phyloP scores from a whole-genome alignment of 768 basidiomycete species.

The Naganishia antarctica region DNA sequence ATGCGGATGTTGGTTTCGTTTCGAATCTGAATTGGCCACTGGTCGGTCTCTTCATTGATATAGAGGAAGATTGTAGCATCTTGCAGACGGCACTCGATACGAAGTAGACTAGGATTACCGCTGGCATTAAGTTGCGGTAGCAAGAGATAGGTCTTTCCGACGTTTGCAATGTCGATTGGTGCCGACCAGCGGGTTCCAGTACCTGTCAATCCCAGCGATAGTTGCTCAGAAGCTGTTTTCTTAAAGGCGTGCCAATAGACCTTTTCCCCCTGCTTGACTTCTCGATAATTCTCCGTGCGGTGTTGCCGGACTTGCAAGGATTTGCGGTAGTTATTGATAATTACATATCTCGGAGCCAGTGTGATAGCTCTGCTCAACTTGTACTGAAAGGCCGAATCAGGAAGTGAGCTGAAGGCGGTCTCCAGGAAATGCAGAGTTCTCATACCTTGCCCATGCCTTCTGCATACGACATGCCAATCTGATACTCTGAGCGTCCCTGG shows the following conservation, averaged over 20 bases:
- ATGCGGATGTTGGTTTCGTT: constrained; percentile 75
- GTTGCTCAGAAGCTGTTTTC: constrained; percentile 62
- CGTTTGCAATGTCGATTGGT: constrained; percentile 84
- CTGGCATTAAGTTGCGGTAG: constrained; percentile 13
- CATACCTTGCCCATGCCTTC: constrained; percentile 80
- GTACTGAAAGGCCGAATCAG: constrained; percentile 53
- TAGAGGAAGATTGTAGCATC: constrained; percentile 86
- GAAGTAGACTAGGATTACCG: constrained; percentile 13
- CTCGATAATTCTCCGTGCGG: constrained; percentile 58
- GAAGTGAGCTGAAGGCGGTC: constrained; percentile 10
- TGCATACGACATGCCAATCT: constrained; percentile 82
- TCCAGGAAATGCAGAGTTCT: background rate
- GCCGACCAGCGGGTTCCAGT: constrained; percentile 81
- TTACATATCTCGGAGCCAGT: constrained; percentile 78
- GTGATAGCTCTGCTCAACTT: constrained; percentile 92
- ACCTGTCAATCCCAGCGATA: constrained; percentile 82
- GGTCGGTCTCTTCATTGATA: constrained; percentile 61
- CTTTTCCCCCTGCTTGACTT: constrained; percentile 65
- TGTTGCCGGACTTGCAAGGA: constrained; percentile 79
- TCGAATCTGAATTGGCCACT: constrained; percentile 86
- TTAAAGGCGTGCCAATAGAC: constrained; percentile 62
- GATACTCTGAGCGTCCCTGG: constrained; percentile 61
- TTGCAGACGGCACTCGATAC: constrained; percentile 69
- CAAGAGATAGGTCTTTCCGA: constrained; percentile 58
- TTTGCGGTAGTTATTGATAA: constrained; percentile 71